Percentiles rank a stretch among this genome's conserved stretches.
Conservation (phyloP, 768 basidiomycete genomes). For the Termitomyces eurrhizus region DNA sequence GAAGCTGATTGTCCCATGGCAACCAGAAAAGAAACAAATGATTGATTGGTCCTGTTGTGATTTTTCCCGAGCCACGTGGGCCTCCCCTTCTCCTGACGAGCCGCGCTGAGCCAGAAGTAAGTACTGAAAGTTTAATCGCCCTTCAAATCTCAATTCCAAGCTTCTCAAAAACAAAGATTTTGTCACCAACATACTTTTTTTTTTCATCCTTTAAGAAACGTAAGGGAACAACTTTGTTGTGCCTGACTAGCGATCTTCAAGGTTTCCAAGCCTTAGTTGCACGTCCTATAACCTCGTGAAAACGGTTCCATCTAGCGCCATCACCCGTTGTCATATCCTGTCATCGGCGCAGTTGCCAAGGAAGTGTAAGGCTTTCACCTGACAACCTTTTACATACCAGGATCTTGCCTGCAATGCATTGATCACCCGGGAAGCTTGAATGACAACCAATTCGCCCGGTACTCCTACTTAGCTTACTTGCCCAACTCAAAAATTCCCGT, state of each 20-base stretch:
- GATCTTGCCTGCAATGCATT: background rate
- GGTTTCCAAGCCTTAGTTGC: background rate
- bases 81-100: background rate
- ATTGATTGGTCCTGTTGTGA: slow-evolving; percentile 12
- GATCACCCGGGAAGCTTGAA: background rate
- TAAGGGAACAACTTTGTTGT: background rate
- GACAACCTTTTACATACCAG: background rate
- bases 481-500: background rate
- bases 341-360: background rate
- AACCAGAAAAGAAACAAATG: background rate
- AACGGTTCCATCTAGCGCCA: background rate
- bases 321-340: background rate
- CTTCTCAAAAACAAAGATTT: background rate
- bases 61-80: slow-evolving; percentile 9
- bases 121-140: background rate
- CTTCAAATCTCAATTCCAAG: too few relatives aligned
- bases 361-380: background rate
- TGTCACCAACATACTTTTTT: background rate
- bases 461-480: background rate
- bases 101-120: background rate
- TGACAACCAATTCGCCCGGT: background rate
- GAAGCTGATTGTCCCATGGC: slow-evolving; percentile 44
- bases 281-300: background rate
- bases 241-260: too few relatives aligned
- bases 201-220: background rate